phyloP scores from a whole-genome alignment of 2,329 filamentous ascomycete species.

The Aureobasidium pullulans region DNA sequence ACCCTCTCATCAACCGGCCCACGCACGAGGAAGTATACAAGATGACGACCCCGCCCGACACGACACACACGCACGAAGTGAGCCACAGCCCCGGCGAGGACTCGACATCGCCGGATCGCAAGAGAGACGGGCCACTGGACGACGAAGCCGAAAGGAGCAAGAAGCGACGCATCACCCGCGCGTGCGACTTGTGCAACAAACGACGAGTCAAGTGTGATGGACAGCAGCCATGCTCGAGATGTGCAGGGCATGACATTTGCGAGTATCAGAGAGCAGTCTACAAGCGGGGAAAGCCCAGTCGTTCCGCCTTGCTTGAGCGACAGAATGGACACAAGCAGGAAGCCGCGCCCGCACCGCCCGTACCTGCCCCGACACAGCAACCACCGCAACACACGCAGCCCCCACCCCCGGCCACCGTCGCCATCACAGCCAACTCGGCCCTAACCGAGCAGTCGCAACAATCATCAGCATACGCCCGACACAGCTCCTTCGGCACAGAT shows the following conservation, averaged over 20 bases:
- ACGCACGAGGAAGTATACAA: neutral
- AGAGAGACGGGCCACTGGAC: neutral
- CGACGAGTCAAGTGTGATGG: constrained; percentile 12
- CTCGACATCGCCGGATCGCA: constrained; percentile 7
- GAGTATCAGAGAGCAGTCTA: constrained; percentile 12
- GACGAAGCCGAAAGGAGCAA: constrained; percentile 7
- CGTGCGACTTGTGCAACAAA: constrained; percentile 14
- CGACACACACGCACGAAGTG: neutral
- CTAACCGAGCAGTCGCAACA: neutral
- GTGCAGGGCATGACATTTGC: constrained; percentile 11
- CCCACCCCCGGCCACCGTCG: neutral
- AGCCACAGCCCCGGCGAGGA: constrained; percentile 5
- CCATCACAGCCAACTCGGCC: neutral
- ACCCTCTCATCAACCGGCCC: neutral
- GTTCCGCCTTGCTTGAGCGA: constrained; percentile 11
- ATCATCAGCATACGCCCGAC: neutral
- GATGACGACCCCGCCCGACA: constrained; percentile 6
- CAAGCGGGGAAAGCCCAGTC: constrained; percentile 14
- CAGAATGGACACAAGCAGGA: constrained; percentile 12
- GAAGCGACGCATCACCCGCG: constrained; percentile 13
- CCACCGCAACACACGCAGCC: neutral
- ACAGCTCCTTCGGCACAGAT: constrained; percentile 9
- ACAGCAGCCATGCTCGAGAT: constrained; percentile 11
- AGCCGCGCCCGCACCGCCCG: constrained; percentile 2
- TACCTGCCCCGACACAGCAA: neutral